Evolutionary conservation across 495 filamentous ascomycete genomes (phyloP), one percentile per base, ranked within the genome.

Genomic region (Podospora comata): DNA sequence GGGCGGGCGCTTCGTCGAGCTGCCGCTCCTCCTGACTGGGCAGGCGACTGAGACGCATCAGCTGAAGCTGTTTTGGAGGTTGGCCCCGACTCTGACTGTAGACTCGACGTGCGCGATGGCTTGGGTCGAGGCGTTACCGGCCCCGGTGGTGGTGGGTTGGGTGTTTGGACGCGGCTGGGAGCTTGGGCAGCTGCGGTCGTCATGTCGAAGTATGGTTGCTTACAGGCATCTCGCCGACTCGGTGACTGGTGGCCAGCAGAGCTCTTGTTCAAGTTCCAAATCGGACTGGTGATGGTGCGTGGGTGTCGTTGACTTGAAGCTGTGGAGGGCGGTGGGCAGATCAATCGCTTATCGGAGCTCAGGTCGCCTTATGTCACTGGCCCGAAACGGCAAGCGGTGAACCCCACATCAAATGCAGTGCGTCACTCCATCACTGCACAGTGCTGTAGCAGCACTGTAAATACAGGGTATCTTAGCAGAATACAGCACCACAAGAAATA

Each of bases 1-100:
- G 73, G 60, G 60, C 77, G 78, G 5, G 66, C 67, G 30, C 71
- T 66, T 63, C 78, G 77, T 58, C 76, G 80, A 55, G 67, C 70
- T 16, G 65, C 68, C 19, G 32, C 69, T 67, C 63, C 60, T 71
- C 26, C 63, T 59, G 57, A 54, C 54, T 39, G 23, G 64, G 26
- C 65, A 64, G n/a, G 66, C 30, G 30, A 54, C 28, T 7, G 64
- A 0, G 66, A n/a, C 5, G 64, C 30, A 11, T 67, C 63, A 9
- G 18, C 34, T n/a, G 58, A 30, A 54, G 62, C 60, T 18, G 53
- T 23, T 30, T 54, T 73, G 63, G 69, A 34, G 15, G 69, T 28
- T 9, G 54, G 19, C 9, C 58, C 23, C n/a, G 69, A 39, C 59
- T 68, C 66, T 27, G 66, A 66, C 23, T 71, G 69, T 11, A 63